A percentile compares a stretch with the other conserved stretches of the same genome.
phyloP scores from a whole-genome alignment of 2,329 filamentous ascomycete genomes.

The Neonectria coccinea region DNA sequence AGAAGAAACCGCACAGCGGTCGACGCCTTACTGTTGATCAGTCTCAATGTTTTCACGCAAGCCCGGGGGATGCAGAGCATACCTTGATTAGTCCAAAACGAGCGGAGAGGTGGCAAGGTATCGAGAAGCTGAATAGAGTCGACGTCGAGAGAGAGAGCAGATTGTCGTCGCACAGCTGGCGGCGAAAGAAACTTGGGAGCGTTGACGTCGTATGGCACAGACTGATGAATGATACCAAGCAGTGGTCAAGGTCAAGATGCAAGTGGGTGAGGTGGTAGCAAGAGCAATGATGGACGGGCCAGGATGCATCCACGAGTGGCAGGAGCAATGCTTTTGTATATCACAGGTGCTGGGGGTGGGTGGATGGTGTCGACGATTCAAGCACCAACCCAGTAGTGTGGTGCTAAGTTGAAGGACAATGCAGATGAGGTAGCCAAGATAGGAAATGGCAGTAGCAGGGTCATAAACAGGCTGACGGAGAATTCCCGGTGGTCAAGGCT shows the following conservation, averaged over 20 bases:
- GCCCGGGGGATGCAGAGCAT: constrained; percentile 10
- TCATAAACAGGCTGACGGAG: constrained; percentile 43
- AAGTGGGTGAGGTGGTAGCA: constrained; percentile 21
- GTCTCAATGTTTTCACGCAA: constrained; percentile 14
- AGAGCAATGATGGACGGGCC: constrained; percentile 22
- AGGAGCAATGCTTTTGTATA: constrained; percentile 49
- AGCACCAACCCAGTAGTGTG: constrained; percentile 37
- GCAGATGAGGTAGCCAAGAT: constrained; percentile 54
- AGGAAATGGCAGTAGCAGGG: constrained; percentile 53
- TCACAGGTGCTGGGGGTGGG: constrained; percentile 44
- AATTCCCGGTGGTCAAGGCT: constrained; percentile 45
- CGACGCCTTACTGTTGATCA: constrained; percentile 29
- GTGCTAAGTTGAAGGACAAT: constrained; percentile 46
- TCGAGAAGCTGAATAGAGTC: not conserved
- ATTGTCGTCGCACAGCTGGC: not conserved
- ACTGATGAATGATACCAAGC: constrained; percentile 16
- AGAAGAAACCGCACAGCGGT: constrained; percentile 39
- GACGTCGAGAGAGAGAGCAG: not conserved
- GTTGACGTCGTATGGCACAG: not conserved
- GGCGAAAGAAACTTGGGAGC: not conserved
- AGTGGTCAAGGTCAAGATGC: constrained; percentile 20
- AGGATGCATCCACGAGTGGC: constrained; percentile 37
- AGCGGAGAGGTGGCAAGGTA: constrained; percentile 1
- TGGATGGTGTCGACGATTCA: constrained; percentile 41
- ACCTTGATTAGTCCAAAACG: constrained; percentile 33